Evolutionary conservation across 257 asterid species (phyloP), one percentile per base, ranked within the genome.

Genomic region (Prunella vulgaris): DNA sequence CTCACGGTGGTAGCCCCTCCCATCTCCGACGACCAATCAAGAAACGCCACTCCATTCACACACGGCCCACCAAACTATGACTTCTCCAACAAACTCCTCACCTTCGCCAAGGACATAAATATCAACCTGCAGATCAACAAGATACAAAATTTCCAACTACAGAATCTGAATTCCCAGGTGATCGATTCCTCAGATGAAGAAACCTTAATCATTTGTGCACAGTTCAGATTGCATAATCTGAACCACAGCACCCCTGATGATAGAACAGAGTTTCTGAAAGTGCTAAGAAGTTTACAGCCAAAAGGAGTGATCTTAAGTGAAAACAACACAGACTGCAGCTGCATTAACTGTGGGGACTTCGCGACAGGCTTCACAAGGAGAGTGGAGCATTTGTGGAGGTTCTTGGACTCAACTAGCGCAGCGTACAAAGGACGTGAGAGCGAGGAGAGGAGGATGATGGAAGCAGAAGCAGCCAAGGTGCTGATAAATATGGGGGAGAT

Each of bases 361-460:
- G 79, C 85, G 0, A 77, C 87, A 0, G 86, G 79, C 14, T 90
- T 90, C 70, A 82, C 94, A 0, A 73, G 97, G 79, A 68, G 86
- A 70, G 90, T 80, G 69, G 97, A 90, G 66, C 70, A 75, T 74
- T 53, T 90, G 4, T 87, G 93, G 96, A 79, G 86, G 74, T 91
- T 91, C 71, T 65, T 91, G 82, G 96, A 91, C 49, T 85, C 96
- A 0, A 80, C 88, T 3, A 91, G 96, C 27, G 77, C 71, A 0
- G 97, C 97, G 7, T 88, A 82, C 38, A 91, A 88, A 78, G 93
- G 96, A 2, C 86, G 95, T 0, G 96, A 88, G 71, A 85, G 91
- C 51, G 91, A 91, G 0, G 96, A 88, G 71, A 84, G 97, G 77
- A 80, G 82, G 82, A 88, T 91, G 95, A 80, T 91, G 88, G 97